Evolutionary conservation across 352 stramenopile species (phyloP), one percentile per base, ranked within the genome.

Genomic region (Phytophthora fragariaefolia): DNA sequence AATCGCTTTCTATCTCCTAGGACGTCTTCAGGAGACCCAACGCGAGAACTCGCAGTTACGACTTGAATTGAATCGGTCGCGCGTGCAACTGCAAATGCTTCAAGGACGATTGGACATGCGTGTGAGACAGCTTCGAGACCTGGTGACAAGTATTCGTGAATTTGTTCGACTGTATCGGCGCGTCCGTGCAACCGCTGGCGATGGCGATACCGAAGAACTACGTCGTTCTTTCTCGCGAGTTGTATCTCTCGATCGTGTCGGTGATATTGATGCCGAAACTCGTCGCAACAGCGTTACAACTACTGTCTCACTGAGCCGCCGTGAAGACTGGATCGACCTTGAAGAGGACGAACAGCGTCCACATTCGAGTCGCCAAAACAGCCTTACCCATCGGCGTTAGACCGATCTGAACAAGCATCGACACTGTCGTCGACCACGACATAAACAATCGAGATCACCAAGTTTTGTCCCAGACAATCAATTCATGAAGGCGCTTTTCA

Each of bases 401-500:
- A 34, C n/a, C n/a, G n/a, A n/a, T n/a, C n/a, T n/a, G 28, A 12
- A 10, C 28, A 17, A 52, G 12, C 24, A 36, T 30, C 13, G 38
- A 13, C 28, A 45, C 30, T 24, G 15, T 17, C 15, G 8, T 13
- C 17, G 43, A 10, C 4, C 3, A 24, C 23, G 34, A 36, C n/a
- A 68, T n/a, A 17, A 26, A n/a, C n/a, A n/a, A n/a, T n/a, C n/a
- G n/a, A n/a, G n/a, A n/a, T 71, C 40, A 80, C 74, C 63, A 82
- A 2, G 65, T 74, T 49, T 80, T 78, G 43, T 80, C 70, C 51
- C 60, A 85, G 24, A 70, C 28, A 17, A 75, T 66, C 69, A 80
- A 50, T 9, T 77, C 63, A 24, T 76, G 54, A 4, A 89, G 54
- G 53, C 87, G 61, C 22, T 71, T 70, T 30, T 93, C 76, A 12